phyloP scores from a whole-genome alignment of 1,284 basidiomycete species.

The Exobasidium rhododendri region DNA sequence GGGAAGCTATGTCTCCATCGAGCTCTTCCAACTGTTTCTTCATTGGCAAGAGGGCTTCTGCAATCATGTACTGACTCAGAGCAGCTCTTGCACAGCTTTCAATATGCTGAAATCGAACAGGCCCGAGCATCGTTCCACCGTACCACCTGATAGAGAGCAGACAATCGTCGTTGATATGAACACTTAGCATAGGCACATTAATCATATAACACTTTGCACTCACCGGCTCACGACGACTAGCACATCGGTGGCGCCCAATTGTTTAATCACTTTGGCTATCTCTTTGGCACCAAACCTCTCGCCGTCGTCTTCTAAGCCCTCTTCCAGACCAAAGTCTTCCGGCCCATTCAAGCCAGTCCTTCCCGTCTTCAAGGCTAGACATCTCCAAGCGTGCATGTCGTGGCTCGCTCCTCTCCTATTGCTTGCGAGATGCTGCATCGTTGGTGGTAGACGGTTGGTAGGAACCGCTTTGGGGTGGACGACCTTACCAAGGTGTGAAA shows the following conservation, averaged over 20 bases:
- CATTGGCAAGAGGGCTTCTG: conserved; percentile 57
- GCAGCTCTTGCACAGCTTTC: conserved; percentile 71
- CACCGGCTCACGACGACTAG: conserved; percentile 48
- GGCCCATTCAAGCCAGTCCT: conserved; percentile 41
- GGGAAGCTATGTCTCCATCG: conserved; percentile 24
- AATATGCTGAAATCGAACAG: conserved; percentile 72
- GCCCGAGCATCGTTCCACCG: conserved; percentile 70
- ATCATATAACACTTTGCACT: too few relatives aligned
- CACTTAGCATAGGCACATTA: too few relatives aligned
- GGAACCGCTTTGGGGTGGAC: conserved; percentile 45
- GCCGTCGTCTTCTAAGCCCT: conserved; percentile 50
- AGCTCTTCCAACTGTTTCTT: conserved; percentile 28
- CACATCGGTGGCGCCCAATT: conserved; percentile 46
- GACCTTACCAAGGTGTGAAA: conserved; percentile 40
- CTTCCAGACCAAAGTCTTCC: conserved; percentile 44
- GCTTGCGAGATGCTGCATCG: conserved; percentile 34
- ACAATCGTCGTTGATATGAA: too few relatives aligned
- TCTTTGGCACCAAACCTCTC: conserved; percentile 46
- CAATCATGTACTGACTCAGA: conserved; percentile 65
- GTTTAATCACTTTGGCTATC: conserved; percentile 34
- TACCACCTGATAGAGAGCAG: too few relatives aligned
- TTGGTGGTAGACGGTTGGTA: conserved; percentile 30
- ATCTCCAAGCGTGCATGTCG: conserved; percentile 50
- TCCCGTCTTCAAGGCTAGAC: conserved; percentile 42
- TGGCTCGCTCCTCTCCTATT: conserved; percentile 38